phyloP scores from a whole-genome alignment of 495 filamentous ascomycete species.

The Penicillium coffeae region DNA sequence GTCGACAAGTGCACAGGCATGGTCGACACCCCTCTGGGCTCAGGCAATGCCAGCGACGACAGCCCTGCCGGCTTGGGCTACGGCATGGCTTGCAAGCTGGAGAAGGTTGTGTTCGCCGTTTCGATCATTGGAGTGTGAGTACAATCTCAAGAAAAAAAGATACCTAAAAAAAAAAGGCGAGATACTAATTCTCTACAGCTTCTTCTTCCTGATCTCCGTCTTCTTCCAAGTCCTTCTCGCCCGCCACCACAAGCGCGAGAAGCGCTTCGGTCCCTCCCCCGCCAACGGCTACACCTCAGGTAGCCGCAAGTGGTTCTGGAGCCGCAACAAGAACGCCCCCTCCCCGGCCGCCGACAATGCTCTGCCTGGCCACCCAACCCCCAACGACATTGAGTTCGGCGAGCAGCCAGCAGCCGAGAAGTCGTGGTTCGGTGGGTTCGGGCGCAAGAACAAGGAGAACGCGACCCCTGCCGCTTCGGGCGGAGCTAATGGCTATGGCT shows the following conservation, averaged over 20 bases:
- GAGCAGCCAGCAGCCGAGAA: slow-evolving; percentile 22
- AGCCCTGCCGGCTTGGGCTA: slow-evolving; percentile 36
- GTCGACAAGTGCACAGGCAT: slow-evolving; percentile 55
- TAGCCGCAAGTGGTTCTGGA: slow-evolving; percentile 49
- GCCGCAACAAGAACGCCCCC: slow-evolving; percentile 41
- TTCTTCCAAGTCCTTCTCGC: slow-evolving; percentile 59
- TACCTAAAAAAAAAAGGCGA: no score
- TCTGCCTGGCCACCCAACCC: slow-evolving; percentile 36
- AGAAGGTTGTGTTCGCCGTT: slow-evolving; percentile 73
- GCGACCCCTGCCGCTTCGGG: slow-evolving; percentile 2
- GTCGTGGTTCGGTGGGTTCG: slow-evolving; percentile 18
- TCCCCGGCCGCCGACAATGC: slow-evolving; percentile 29
- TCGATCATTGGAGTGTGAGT: slow-evolving; percentile 75
- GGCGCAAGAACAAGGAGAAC: slow-evolving; percentile 25
- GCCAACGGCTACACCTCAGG: slow-evolving; percentile 76
- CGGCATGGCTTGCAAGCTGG: slow-evolving; percentile 60
- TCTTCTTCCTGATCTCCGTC: slow-evolving; percentile 66
- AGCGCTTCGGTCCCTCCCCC: slow-evolving; percentile 73
- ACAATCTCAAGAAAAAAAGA: not conserved
- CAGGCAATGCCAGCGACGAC: slow-evolving; percentile 47
- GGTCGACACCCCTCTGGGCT: slow-evolving; percentile 65
- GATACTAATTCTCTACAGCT: slow-evolving; percentile 41
- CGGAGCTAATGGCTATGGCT: slow-evolving; percentile 23
- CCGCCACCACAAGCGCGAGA: slow-evolving; percentile 72
- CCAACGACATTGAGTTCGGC: slow-evolving; percentile 34